phyloP scores from a whole-genome alignment of 306 rosid genomes.

The Lupinus albus region DNA sequence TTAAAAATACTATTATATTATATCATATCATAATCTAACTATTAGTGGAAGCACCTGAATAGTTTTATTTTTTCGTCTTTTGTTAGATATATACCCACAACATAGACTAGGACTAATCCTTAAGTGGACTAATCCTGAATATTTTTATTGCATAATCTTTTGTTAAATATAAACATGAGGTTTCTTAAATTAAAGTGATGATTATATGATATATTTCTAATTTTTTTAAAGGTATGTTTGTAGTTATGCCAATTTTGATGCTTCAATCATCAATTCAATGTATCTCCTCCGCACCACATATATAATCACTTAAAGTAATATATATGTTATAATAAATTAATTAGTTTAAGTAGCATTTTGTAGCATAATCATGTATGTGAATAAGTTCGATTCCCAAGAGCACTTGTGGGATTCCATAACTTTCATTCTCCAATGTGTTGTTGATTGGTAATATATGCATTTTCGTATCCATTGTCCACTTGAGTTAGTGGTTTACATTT shows the following conservation, averaged over 20 bases:
- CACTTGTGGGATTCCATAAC: slow-evolving; percentile 45
- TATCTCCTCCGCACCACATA: not conserved
- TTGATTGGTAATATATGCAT: slow-evolving; percentile 42
- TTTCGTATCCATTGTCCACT: slow-evolving; percentile 45
- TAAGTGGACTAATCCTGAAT: too few species aligned
- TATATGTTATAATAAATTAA: not conserved
- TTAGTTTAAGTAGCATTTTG: slow-evolving; percentile 25
- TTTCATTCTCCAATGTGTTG: slow-evolving; percentile 42
- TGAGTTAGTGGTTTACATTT: slow-evolving; percentile 50
- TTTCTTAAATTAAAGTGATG: too few species aligned
- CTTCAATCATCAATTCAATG: slow-evolving; percentile 26
- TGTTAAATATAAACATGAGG: too few species aligned
- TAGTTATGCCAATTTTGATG: not conserved
- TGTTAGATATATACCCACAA: too few species aligned
- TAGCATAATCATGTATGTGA: slow-evolving; percentile 43
- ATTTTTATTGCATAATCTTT: too few species aligned
- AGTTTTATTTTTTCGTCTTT: too few species aligned
- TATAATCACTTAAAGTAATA: slow-evolving; percentile 22
- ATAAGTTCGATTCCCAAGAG: slow-evolving; percentile 58
- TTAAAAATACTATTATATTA: too few species aligned
- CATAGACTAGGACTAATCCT: too few species aligned
- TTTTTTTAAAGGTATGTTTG: not conserved
- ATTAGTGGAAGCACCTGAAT: too few species aligned
- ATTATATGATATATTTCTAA: too few species aligned
- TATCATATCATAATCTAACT: too few species aligned